phyloP scores from a whole-genome alignment of 176 grass and related monocot genomes.

The Chloris gayana region DNA sequence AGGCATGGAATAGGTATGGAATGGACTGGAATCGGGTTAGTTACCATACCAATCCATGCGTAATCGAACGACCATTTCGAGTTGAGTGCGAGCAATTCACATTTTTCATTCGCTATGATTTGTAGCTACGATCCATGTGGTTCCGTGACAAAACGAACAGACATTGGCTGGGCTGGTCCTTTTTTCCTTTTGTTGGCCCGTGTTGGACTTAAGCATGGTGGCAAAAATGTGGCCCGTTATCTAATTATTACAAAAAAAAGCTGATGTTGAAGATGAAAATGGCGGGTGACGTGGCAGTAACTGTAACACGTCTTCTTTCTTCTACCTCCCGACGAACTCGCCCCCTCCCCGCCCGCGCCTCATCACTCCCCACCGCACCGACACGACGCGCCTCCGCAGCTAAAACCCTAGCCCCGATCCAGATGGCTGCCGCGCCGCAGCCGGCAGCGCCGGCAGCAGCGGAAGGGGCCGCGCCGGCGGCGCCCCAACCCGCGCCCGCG shows the following conservation, averaged over 20 bases:
- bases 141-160: too few species aligned
- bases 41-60: too few species aligned
- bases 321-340: constrained; percentile 35
- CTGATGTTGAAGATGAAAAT: neutral
- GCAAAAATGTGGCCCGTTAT: too few species aligned
- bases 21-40: too few species aligned
- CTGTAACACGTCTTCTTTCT: neutral
- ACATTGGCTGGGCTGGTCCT: too few species aligned
- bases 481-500: neutral
- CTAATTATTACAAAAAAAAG: neutral
- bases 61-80: too few species aligned
- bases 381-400: constrained; percentile 23
- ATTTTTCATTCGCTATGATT: too few species aligned
- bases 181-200: too few species aligned
- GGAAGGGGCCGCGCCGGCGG: neutral
- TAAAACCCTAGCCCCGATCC: constrained; percentile 43
- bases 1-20: too few species aligned
- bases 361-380: constrained; percentile 51
- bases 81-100: too few species aligned
- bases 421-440: constrained; percentile 39
- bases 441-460: constrained; percentile 14
- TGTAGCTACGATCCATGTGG: too few species aligned
- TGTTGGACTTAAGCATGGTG: too few species aligned
- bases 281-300: constrained; percentile 8
- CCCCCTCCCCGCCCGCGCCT: neutral